Conservation (phyloP, 2,329 filamentous ascomycete genomes). For the Dothideomycetes sp. region DNA sequence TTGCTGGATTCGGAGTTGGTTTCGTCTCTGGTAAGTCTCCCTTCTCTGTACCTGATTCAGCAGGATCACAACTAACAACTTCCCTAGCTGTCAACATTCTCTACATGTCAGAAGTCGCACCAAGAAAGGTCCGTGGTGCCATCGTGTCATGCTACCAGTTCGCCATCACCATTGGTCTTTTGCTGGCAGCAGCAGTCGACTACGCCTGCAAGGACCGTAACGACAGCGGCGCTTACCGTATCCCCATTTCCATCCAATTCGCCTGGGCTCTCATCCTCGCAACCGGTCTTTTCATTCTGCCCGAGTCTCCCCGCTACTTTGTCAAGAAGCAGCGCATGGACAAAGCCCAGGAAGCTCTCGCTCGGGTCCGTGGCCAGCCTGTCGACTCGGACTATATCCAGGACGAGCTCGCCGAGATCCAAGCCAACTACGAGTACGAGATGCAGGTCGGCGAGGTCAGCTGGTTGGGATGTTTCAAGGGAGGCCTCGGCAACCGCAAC, state of each 20-base stretch:
- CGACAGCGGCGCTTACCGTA: conserved; percentile 62
- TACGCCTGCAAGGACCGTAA: conserved; percentile 55
- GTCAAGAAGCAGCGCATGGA: conserved; percentile 66
- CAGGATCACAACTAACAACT: no score
- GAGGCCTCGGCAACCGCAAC: conserved; percentile 40
- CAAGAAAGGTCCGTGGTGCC: conserved; percentile 64
- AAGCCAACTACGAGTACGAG: conserved; percentile 85
- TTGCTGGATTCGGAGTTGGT: conserved; percentile 64
- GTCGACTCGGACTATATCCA: conserved; percentile 62
- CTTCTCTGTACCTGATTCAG: no score
- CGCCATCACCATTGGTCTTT: conserved; percentile 68
- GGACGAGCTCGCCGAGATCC: conserved; percentile 71
- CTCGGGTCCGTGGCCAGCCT: conserved; percentile 64
- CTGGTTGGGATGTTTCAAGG: conserved; percentile 55
- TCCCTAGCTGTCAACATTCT: conserved; percentile 46
- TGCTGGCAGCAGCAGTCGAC: conserved; percentile 63
- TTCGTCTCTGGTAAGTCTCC: no score
- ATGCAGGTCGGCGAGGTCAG: conserved; percentile 51
- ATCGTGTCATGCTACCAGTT: conserved; percentile 75
- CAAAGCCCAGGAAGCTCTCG: conserved; percentile 52
- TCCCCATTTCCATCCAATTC: conserved; percentile 72
- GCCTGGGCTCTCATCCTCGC: conserved; percentile 68
- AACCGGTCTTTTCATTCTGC: conserved; percentile 60
- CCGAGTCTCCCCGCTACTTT: conserved; percentile 76
- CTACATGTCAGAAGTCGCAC: conserved; percentile 29